Percentiles rank a stretch among this genome's conserved stretches.
These are phyloP conservation scores for Rutstroemia sp. DNA, from an alignment of 2,329 filamentous ascomycete genomes.

Conservation along the genomic window DNA sequence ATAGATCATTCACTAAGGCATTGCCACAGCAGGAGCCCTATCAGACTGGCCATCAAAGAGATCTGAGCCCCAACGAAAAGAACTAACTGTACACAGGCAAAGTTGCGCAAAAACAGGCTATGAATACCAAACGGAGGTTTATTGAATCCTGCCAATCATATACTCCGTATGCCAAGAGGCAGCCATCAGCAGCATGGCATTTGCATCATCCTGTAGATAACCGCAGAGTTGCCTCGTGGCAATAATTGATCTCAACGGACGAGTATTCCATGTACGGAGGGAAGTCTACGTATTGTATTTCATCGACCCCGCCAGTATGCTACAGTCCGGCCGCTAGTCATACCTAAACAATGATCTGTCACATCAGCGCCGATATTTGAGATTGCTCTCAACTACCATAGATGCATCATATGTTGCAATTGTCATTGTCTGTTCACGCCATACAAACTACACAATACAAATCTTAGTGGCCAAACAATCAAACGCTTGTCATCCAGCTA, in stretches of 20 bases:
- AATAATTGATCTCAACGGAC: conserved; percentile 7
- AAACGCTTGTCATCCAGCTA: background rate
- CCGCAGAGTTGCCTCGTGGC: conserved; percentile 21
- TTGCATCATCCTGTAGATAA: conserved; percentile 14
- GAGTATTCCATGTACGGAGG: background rate
- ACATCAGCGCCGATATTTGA: background rate
- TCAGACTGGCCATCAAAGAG: background rate
- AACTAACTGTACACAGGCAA: too few species aligned
- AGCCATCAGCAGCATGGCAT: conserved; percentile 6
- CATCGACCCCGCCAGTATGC: conserved; percentile 1
- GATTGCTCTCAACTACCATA: background rate
- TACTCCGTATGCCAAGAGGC: conserved; percentile 6
- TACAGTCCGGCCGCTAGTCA: conserved; percentile 6
- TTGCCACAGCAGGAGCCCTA: background rate
- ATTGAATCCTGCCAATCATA: conserved; percentile 3
- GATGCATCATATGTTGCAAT: background rate
- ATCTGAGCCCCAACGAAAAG: background rate
- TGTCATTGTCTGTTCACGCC: background rate
- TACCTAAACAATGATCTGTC: conserved; percentile 6
- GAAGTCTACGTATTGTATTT: background rate
- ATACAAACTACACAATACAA: conserved; percentile 1
- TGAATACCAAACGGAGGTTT: conserved; percentile 15
- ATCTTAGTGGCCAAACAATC: background rate
- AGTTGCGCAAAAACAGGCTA: too few species aligned
- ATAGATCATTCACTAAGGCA: background rate